Percentiles rank a stretch among this genome's conserved stretches.
phyloP scores from a whole-genome alignment of 306 rosid species.

The Cyclanthera cordifolia region DNA sequence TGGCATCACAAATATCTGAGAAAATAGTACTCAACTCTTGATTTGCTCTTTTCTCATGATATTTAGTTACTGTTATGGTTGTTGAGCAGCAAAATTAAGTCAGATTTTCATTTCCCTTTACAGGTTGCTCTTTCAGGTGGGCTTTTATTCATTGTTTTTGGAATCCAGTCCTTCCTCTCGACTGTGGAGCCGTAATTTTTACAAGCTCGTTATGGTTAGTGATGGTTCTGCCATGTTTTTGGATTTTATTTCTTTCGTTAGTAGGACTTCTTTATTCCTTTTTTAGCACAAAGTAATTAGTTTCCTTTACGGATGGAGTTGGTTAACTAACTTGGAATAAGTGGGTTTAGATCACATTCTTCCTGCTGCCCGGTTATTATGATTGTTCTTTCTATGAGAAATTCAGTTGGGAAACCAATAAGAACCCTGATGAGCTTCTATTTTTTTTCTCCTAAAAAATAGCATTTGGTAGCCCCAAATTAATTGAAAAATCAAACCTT shows the following conservation, averaged over 20 bases:
- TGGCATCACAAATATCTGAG: slow-evolving; percentile 92
- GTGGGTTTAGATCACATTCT: neutral
- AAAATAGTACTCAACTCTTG: slow-evolving; percentile 37
- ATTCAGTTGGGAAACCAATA: neutral
- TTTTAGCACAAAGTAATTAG: neutral
- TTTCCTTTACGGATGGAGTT: neutral
- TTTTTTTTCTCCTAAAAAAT: neutral
- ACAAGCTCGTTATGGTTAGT: slow-evolving; percentile 35
- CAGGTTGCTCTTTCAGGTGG: slow-evolving; percentile 88
- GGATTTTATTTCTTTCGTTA: neutral
- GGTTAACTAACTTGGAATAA: neutral
- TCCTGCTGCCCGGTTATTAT: neutral
- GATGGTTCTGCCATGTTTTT: neutral
- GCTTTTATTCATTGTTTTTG: slow-evolving; percentile 70
- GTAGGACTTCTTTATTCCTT: neutral
- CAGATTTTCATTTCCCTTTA: slow-evolving; percentile 13
- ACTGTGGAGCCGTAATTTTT: slow-evolving; percentile 35
- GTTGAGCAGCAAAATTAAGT: neutral
- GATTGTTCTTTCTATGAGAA: neutral
- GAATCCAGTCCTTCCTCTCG: slow-evolving; percentile 79
- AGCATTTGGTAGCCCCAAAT: neutral
- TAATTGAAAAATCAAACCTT: neutral
- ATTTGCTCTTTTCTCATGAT: neutral
- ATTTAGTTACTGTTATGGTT: neutral
- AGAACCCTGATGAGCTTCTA: neutral